Evolutionary conservation across 1,139 yeast genomes (phyloP).

Genomic region (Lipomyces yarrowii): DNA sequence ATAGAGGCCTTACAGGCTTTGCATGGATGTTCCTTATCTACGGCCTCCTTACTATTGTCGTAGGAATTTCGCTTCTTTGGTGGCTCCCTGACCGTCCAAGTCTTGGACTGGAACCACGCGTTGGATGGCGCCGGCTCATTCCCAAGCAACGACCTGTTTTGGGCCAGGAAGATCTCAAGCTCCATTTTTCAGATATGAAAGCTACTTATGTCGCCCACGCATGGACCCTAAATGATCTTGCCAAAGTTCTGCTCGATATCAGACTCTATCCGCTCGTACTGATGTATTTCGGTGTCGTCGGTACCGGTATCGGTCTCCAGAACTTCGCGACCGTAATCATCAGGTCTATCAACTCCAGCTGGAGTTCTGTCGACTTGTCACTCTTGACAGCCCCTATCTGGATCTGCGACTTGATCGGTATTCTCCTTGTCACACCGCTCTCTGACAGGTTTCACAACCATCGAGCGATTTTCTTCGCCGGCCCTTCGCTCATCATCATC

Average conservation of each 20-base stretch:
- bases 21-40: constrained; percentile 85
- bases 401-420: constrained; percentile 83
- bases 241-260: constrained; percentile 58
- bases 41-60: constrained; percentile 68
- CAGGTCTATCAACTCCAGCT: constrained; percentile 60
- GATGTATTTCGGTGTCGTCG: constrained; percentile 93
- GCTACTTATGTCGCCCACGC: constrained; percentile 45
- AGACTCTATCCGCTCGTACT: constrained; percentile 79
- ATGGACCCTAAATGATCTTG: constrained; percentile 70
- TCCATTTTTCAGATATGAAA: constrained; percentile 69
- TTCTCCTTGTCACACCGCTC: constrained; percentile 72
- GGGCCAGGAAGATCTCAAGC: constrained; percentile 52
- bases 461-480: constrained; percentile 64
- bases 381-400: constrained; percentile 83
- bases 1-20: constrained; percentile 74
- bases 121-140: constrained; percentile 33
- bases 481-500: constrained; percentile 66
- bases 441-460: constrained; percentile 66
- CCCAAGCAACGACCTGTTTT: constrained; percentile 54
- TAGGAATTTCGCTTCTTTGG: constrained; percentile 69
- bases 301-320: constrained; percentile 82
- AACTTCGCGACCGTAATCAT: constrained; percentile 87
- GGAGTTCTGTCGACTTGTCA: constrained; percentile 70
- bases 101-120: constrained; percentile 10
- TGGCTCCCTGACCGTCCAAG: constrained; percentile 81